Evolutionary conservation across 2,329 filamentous ascomycete species (phyloP).

Genomic region (Fusarium lyarnte): DNA sequence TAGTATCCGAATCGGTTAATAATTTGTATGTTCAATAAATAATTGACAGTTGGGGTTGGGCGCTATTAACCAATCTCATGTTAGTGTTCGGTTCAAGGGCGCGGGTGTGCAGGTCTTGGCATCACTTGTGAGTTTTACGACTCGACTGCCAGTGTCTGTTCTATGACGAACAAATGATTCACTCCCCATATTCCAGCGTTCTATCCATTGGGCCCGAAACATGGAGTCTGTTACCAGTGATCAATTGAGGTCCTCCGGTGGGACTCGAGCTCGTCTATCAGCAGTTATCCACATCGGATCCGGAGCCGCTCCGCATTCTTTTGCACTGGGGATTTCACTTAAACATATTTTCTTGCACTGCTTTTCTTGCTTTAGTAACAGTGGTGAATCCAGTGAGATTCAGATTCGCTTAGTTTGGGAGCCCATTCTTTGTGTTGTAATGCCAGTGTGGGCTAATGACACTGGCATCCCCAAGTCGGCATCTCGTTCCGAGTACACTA

Average conservation of each 20-base stretch:
- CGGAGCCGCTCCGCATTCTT: background rate
- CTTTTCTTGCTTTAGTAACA: background rate
- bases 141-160: background rate
- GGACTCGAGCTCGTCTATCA: background rate
- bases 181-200: background rate
- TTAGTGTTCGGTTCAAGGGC: background rate
- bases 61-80: slow-evolving; percentile 8
- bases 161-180: slow-evolving; percentile 9
- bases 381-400: background rate
- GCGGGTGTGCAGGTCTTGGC: slow-evolving; percentile 17
- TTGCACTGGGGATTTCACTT: background rate
- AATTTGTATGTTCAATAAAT: background rate
- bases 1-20: slow-evolving; percentile 20
- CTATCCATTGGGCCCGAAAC: background rate
- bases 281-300: background rate
- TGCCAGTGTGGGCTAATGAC: background rate
- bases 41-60: background rate
- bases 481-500: background rate
- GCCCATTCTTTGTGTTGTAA: background rate
- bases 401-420: background rate
- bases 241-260: background rate
- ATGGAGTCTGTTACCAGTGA: slow-evolving; percentile 2
- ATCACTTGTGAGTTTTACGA: background rate
- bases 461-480: background rate
- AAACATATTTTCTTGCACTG: background rate